Conservation (phyloP, 257 asterid genomes). For the Nicotiana tabacum region DNA sequence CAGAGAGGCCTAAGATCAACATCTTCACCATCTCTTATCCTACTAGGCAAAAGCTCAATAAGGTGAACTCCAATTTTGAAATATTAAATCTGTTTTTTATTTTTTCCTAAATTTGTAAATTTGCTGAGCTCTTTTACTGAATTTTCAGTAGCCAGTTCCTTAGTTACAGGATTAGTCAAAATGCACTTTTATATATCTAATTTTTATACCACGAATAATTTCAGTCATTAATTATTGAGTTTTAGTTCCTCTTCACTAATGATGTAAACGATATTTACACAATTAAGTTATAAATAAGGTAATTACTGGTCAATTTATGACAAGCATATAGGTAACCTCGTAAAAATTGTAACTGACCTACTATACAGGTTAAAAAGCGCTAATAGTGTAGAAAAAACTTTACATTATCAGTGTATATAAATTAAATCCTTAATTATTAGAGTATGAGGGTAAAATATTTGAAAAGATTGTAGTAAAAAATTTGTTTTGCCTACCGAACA, state of each 20-base stretch:
- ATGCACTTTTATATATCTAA: background rate
- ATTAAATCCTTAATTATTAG: too few relatives aligned
- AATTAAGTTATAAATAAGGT: too few relatives aligned
- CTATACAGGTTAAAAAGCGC: too few relatives aligned
- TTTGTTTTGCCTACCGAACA: background rate
- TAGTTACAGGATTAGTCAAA: background rate
- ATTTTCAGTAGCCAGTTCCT: background rate
- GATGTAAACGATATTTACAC: too few relatives aligned
- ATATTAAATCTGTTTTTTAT: background rate
- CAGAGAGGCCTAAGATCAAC: conserved; percentile 34
- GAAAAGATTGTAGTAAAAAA: background rate
- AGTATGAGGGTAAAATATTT: background rate
- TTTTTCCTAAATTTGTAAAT: background rate
- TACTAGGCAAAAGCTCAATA: conserved; percentile 15
- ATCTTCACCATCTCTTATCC: conserved; percentile 33
- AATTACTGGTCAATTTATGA: too few relatives aligned
- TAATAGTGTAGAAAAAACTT: too few relatives aligned
- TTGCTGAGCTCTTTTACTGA: background rate
- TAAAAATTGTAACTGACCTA: too few relatives aligned
- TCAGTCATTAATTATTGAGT: background rate
- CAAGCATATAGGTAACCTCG: too few relatives aligned
- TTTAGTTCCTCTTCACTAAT: too few relatives aligned
- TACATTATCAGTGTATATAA: too few relatives aligned
- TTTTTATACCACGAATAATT: background rate
- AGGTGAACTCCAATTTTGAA: conserved; percentile 6